Evolutionary conservation across 2,329 filamentous ascomycete species (phyloP).

Genomic region (Xylariaceae sp.): DNA sequence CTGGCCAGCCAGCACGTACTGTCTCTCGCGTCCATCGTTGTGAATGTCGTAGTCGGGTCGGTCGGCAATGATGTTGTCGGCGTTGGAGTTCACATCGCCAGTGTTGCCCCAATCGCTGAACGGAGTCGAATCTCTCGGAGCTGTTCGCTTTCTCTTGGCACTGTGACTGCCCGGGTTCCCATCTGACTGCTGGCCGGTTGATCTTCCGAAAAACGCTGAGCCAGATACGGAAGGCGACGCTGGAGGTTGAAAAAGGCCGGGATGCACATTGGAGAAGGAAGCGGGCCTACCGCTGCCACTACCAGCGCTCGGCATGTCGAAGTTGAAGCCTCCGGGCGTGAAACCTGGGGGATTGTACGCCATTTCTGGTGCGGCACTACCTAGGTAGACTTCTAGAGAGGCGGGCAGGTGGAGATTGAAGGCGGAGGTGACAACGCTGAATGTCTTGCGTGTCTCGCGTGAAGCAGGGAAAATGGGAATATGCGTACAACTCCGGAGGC

Average conservation of each 20-base stretch:
- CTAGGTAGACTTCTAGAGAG: no score
- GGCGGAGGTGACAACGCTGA: no score
- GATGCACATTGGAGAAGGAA: slow-evolving; percentile 35
- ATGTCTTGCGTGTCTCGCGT: no score
- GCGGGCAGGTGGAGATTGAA: no score
- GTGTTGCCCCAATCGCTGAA: slow-evolving; percentile 30
- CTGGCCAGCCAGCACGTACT: slow-evolving; percentile 50
- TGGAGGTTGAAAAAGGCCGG: slow-evolving; percentile 45
- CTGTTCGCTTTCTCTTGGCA: slow-evolving; percentile 46
- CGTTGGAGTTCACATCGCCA: slow-evolving; percentile 25
- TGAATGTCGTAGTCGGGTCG: slow-evolving; percentile 18
- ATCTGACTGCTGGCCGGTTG: slow-evolving; percentile 37
- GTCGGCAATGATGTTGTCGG: slow-evolving; percentile 29
- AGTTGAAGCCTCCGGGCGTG: slow-evolving; percentile 34
- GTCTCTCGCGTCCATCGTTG: slow-evolving; percentile 25
- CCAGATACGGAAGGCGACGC: slow-evolving; percentile 37
- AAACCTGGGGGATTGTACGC: slow-evolving; percentile 30
- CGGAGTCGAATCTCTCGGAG: slow-evolving; percentile 32
- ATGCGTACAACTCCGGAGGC: no score
- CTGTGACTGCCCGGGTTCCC: slow-evolving; percentile 30
- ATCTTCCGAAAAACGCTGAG: slow-evolving; percentile 39
- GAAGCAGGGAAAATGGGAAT: no score
- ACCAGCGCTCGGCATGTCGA: slow-evolving; percentile 29
- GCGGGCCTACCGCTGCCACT: slow-evolving; percentile 12
- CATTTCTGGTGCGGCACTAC: slow-evolving; percentile 7